Percentiles rank a stretch among this genome's conserved stretches.
Conservation (phyloP, 495 filamentous ascomycete species). For the Daldinia grandis region DNA sequence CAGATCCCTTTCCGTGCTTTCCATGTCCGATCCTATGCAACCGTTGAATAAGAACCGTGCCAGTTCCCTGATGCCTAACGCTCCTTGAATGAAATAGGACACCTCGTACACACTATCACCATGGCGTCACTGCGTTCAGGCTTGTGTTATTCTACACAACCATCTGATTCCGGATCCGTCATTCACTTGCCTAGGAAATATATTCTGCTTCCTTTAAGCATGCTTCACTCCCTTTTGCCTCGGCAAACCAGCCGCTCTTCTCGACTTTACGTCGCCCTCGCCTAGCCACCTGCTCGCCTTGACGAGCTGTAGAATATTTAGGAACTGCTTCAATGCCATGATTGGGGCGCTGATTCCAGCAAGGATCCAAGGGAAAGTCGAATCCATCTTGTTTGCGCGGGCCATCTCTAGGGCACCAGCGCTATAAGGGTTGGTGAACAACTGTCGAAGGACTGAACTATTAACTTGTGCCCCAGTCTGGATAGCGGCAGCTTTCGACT, state of each 20-base stretch:
- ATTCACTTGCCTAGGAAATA: background rate
- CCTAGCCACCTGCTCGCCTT: slow-evolving; percentile 93
- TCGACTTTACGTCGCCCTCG: slow-evolving; percentile 76
- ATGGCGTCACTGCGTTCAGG: slow-evolving; percentile 5
- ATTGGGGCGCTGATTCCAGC: slow-evolving; percentile 82
- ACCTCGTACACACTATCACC: slow-evolving; percentile 32
- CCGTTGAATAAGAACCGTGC: slow-evolving; percentile 27
- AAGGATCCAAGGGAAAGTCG: slow-evolving; percentile 82
- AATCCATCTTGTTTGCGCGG: slow-evolving; percentile 87
- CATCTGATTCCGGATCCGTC: background rate
- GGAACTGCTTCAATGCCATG: slow-evolving; percentile 89
- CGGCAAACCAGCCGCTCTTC: slow-evolving; percentile 61
- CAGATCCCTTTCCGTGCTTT: slow-evolving; percentile 32
- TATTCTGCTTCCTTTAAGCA: slow-evolving; percentile 11
- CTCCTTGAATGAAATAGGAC: slow-evolving; percentile 24
- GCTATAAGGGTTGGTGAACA: slow-evolving; percentile 86
- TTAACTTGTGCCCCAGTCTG: slow-evolving; percentile 72
- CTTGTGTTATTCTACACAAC: slow-evolving; percentile 2
- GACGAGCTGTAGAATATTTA: slow-evolving; percentile 93
- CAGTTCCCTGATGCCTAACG: slow-evolving; percentile 18
- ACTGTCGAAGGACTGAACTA: slow-evolving; percentile 65
- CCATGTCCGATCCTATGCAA: slow-evolving; percentile 37
- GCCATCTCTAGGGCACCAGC: slow-evolving; percentile 92
- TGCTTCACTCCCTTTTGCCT: slow-evolving; percentile 48
- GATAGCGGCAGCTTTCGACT: slow-evolving; percentile 59